Conservation (phyloP, 352 stramenopile species). For the Pythium pyrilobum region DNA sequence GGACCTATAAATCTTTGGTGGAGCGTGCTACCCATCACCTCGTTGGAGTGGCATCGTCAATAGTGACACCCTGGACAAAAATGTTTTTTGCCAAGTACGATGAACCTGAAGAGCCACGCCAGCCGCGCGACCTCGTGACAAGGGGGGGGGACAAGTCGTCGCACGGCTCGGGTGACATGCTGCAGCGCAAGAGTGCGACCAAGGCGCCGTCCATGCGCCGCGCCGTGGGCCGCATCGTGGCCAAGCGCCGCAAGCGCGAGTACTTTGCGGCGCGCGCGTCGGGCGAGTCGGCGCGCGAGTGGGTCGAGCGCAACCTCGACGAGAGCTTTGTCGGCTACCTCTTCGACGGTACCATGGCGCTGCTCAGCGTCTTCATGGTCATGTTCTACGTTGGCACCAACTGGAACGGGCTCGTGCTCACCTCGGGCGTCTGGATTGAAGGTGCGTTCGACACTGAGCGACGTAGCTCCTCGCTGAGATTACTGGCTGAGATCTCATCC, state of each 20-base stretch:
- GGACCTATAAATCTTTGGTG: neutral
- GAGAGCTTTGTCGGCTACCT: slow-evolving; percentile 45
- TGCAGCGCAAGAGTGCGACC: slow-evolving; percentile 24
- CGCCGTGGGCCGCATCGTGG: slow-evolving; percentile 25
- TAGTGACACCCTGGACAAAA: neutral
- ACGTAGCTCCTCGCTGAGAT: too few relatives aligned
- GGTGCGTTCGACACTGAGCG: slow-evolving; percentile 23
- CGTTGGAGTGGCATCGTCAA: neutral
- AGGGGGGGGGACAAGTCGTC: neutral
- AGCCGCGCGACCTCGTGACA: neutral
- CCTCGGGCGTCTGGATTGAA: slow-evolving; percentile 33
- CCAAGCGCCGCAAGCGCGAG: slow-evolving; percentile 28
- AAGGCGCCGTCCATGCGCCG: slow-evolving; percentile 16
- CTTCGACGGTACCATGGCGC: slow-evolving; percentile 34
- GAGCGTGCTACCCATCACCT: slow-evolving; percentile 4
- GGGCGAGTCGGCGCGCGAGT: slow-evolving; percentile 52
- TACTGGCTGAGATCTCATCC: too few relatives aligned
- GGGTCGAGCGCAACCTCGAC: slow-evolving; percentile 71
- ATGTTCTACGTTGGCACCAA: slow-evolving; percentile 61
- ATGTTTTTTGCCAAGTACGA: neutral
- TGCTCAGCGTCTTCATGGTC: slow-evolving; percentile 61
- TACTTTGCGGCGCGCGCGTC: slow-evolving; percentile 29
- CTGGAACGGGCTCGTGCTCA: slow-evolving; percentile 36
- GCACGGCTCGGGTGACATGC: slow-evolving; percentile 1
- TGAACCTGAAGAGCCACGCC: neutral